These are phyloP conservation scores for Populus simonii DNA, from an alignment of 345 rosid species.

Conservation along the genomic window DNA sequence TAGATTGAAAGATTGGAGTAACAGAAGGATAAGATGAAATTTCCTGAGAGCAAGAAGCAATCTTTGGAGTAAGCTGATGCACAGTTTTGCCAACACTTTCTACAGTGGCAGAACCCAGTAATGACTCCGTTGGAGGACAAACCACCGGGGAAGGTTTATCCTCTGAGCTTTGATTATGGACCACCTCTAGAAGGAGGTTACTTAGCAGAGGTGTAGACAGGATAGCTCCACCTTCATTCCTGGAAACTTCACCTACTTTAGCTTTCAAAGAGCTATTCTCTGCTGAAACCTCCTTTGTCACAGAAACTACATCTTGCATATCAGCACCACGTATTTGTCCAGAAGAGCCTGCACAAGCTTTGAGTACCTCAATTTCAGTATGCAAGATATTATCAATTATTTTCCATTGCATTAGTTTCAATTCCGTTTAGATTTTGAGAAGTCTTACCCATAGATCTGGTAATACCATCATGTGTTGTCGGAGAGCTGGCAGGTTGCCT, in stretches of 20 bases:
- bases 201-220: neutral
- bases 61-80: neutral
- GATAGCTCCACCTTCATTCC: slow-evolving; percentile 11
- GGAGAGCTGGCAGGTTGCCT: slow-evolving; percentile 13
- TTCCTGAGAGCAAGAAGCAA: slow-evolving; percentile 26
- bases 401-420: slow-evolving; percentile 6
- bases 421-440: neutral
- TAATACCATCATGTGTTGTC: slow-evolving; percentile 16
- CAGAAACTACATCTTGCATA: slow-evolving; percentile 6
- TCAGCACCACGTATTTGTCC: slow-evolving; percentile 15
- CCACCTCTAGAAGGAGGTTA: neutral
- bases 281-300: slow-evolving; percentile 16
- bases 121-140: slow-evolving; percentile 3
- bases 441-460: slow-evolving; percentile 27
- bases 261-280: slow-evolving; percentile 9
- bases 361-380: slow-evolving; percentile 9
- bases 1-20: slow-evolving; percentile 18
- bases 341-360: slow-evolving; percentile 14
- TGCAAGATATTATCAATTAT: slow-evolving; percentile 2
- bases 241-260: slow-evolving; percentile 1
- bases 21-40: slow-evolving; percentile 23
- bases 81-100: slow-evolving; percentile 1
- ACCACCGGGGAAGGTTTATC: neutral
- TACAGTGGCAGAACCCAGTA: slow-evolving; percentile 10
- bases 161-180: slow-evolving; percentile 7